Conservation (phyloP, 2,329 filamentous ascomycete species). For the Paracoccidioides brasiliensis region DNA sequence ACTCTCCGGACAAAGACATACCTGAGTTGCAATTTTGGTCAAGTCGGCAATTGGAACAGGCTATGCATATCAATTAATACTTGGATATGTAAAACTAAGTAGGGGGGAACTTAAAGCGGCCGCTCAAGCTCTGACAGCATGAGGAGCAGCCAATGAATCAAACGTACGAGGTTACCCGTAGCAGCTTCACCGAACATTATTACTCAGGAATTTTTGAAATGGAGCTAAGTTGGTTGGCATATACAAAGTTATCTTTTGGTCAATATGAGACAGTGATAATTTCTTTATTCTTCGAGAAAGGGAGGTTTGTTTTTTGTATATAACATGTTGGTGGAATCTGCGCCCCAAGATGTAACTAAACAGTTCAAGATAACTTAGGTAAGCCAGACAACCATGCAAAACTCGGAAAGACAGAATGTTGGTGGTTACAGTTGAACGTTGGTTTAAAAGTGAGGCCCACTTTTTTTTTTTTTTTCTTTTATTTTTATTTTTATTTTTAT, state of each 20-base stretch:
- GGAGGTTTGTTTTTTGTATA: no score
- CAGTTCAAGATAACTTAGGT: no score
- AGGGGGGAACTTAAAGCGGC: not conserved
- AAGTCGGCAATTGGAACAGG: constrained; percentile 64
- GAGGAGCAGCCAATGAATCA: not conserved
- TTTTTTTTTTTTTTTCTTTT: no score
- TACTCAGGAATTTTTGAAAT: not conserved
- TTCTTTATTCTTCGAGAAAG: not conserved
- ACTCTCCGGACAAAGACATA: constrained; percentile 32
- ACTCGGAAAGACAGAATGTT: no score
- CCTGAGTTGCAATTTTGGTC: constrained; percentile 74
- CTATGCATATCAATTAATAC: constrained; percentile 30
- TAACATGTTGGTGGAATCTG: no score
- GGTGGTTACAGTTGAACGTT: no score
- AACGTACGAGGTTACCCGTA: constrained; percentile 2
- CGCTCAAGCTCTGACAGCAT: not conserved
- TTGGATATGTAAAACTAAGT: not conserved
- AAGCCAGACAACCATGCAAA: no score
- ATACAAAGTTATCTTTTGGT: not conserved
- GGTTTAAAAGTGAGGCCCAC: no score
- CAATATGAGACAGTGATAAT: not conserved
- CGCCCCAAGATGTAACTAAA: no score
- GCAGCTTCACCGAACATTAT: constrained; percentile 1
- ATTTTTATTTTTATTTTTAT: not conserved
- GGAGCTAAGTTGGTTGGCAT: not conserved